These are phyloP conservation scores for Rhizopus stolonifer DNA, from an alignment of 371 early-diverging fungal genomes.

Conservation along the genomic window DNA sequence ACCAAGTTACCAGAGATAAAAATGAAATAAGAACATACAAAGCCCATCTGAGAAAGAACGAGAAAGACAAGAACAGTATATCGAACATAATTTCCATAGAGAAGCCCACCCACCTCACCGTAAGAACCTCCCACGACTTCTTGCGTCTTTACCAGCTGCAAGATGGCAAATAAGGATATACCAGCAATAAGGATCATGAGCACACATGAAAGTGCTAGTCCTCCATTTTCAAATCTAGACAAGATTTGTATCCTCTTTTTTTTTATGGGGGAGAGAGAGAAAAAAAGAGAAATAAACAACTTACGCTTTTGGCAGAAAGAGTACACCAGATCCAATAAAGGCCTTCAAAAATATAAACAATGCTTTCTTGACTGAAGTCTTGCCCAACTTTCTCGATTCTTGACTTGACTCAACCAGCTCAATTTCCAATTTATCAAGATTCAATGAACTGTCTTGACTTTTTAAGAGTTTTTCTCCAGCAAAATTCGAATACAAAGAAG, in stretches of 20 bases:
- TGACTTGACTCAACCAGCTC: too few relatives aligned
- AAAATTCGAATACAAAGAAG: conserved; percentile 24
- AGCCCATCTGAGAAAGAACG: conserved; percentile 66
- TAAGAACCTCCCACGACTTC: conserved; percentile 63
- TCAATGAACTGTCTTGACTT: neutral
- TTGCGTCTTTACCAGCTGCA: conserved; percentile 35
- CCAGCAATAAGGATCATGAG: conserved; percentile 31
- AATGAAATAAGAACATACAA: conserved; percentile 47
- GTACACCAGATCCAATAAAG: conserved; percentile 74
- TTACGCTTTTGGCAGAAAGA: conserved; percentile 69
- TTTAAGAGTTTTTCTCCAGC: conserved; percentile 16
- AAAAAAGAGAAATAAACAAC: neutral
- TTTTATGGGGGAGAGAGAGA: too few relatives aligned
- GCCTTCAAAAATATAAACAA: conserved; percentile 78
- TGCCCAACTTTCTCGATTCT: neutral
- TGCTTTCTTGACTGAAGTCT: conserved; percentile 49
- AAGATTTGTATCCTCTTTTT: too few relatives aligned
- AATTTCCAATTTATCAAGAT: too few relatives aligned
- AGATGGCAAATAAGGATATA: conserved; percentile 31
- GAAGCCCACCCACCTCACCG: conserved; percentile 73
- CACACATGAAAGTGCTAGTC: conserved; percentile 29
- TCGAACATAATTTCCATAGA: conserved; percentile 63
- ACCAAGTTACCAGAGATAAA: conserved; percentile 49
- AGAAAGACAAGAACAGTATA: conserved; percentile 61
- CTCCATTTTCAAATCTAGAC: conserved; percentile 37